phyloP scores from a whole-genome alignment of 345 rosid genomes.

The Geranium brycei region DNA sequence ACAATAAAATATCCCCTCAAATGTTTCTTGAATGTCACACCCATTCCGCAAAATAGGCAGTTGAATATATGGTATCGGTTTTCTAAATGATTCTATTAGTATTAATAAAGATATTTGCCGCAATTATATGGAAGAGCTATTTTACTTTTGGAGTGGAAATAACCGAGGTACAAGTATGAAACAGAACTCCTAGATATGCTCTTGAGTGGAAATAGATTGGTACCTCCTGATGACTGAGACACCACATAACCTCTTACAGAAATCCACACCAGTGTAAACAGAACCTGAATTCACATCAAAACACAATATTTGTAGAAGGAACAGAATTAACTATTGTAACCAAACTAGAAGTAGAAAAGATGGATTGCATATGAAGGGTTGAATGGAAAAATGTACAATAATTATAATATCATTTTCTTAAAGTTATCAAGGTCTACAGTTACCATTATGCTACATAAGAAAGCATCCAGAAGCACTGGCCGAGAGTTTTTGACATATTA shows the following conservation, averaged over 20 bases:
- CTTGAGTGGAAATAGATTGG: constrained; percentile 6
- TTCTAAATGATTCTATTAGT: neutral
- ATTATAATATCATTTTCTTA: no score
- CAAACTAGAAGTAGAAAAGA: no score
- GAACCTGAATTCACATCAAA: constrained; percentile 45
- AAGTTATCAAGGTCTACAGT: no score
- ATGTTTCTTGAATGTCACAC: neutral
- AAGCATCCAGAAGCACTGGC: no score
- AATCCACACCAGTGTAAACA: constrained; percentile 94
- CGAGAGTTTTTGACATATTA: no score
- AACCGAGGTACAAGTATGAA: neutral
- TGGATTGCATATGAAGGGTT: neutral
- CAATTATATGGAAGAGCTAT: neutral
- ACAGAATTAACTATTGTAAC: neutral
- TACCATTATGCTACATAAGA: no score
- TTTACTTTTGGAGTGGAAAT: neutral
- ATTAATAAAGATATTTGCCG: neutral
- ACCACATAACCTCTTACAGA: constrained; percentile 95
- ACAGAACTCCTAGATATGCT: neutral
- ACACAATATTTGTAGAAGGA: constrained; percentile 1
- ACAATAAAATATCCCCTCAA: neutral
- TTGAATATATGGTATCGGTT: neutral
- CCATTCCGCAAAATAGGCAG: neutral
- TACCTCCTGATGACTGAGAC: constrained; percentile 98
- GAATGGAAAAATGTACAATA: neutral